Evolutionary conservation across 129 eudicot species (phyloP).

Genomic region (Dittrichia graveolens): DNA sequence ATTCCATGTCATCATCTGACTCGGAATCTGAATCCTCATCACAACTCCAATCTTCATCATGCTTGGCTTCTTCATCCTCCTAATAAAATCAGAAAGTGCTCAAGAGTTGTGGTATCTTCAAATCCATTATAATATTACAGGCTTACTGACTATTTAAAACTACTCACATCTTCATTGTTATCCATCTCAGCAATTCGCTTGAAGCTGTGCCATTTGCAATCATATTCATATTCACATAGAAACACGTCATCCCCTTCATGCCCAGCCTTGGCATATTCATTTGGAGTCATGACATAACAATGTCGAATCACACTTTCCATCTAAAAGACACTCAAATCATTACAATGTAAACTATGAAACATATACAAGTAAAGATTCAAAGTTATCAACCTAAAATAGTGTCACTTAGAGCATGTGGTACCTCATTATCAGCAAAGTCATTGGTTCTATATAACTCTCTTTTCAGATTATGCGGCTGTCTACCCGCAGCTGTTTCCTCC

Average conservation of each 20-base stretch:
- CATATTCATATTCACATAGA: constrained; percentile 92
- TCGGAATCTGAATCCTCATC: constrained; percentile 56
- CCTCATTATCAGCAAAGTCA: constrained; percentile 93
- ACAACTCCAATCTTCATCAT: constrained; percentile 74
- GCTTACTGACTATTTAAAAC: background rate
- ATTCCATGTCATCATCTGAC: constrained; percentile 64
- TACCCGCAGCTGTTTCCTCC: constrained; percentile 86
- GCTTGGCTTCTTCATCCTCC: constrained; percentile 66
- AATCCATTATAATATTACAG: background rate
- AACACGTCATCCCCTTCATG: constrained; percentile 96
- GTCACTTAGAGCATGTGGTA: constrained; percentile 27
- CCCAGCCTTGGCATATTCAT: constrained; percentile 66
- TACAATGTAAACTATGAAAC: constrained; percentile 6
- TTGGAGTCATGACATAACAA: constrained; percentile 79
- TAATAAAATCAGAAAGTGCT: constrained; percentile 37
- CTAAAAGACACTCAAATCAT: constrained; percentile 32
- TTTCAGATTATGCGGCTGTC: constrained; percentile 90
- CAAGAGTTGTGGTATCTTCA: constrained; percentile 2
- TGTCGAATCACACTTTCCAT: constrained; percentile 91
- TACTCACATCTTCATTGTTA: constrained; percentile 60
- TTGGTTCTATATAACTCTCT: constrained; percentile 91
- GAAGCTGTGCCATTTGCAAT: constrained; percentile 76
- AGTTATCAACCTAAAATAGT: constrained; percentile 21
- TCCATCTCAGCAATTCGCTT: constrained; percentile 83
- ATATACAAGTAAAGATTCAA: background rate